Conservation (phyloP, 2,329 filamentous ascomycete species). For the Aspergillus spinulosporus region DNA sequence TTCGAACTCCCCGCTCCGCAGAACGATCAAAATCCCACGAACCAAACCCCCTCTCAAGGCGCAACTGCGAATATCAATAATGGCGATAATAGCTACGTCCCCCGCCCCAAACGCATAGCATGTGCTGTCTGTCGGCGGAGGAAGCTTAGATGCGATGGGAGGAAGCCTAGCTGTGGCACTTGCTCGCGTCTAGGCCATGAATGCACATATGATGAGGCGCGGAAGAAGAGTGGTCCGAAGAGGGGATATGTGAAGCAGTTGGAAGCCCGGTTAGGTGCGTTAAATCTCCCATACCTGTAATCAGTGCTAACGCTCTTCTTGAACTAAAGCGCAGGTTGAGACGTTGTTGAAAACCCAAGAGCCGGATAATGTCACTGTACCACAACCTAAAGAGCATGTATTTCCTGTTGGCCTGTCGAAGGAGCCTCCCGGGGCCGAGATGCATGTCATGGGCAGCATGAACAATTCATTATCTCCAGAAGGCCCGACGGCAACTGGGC, state of each 20-base stretch:
- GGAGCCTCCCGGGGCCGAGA: conserved; percentile 25
- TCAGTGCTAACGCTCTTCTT: conserved; percentile 16
- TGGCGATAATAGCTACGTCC: conserved; percentile 59
- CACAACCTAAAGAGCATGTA: conserved; percentile 28
- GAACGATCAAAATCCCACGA: conserved; percentile 16
- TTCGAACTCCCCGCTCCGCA: conserved; percentile 33
- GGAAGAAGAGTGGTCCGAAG: conserved; percentile 93
- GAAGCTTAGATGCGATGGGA: conserved; percentile 87
- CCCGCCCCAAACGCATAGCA: conserved; percentile 87
- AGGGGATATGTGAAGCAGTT: conserved; percentile 91
- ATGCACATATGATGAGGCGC: conserved; percentile 87
- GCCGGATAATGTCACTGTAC: conserved; percentile 30
- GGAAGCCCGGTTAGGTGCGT: conserved; percentile 86
- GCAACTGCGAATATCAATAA: conserved; percentile 41
- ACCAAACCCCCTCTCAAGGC: conserved; percentile 22
- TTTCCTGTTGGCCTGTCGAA: conserved; percentile 33
- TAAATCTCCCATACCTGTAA: neutral
- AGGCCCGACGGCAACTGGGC: conserved; percentile 19
- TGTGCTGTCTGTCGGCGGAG: conserved; percentile 92
- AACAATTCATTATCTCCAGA: conserved; percentile 25
- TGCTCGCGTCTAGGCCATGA: conserved; percentile 83
- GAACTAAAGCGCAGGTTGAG: conserved; percentile 78
- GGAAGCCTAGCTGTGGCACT: conserved; percentile 81
- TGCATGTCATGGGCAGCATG: conserved; percentile 26
- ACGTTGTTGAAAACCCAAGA: conserved; percentile 83